These are phyloP conservation scores for Amauroascus niger DNA, from an alignment of 2,329 filamentous ascomycete genomes.

Conservation along the genomic window DNA sequence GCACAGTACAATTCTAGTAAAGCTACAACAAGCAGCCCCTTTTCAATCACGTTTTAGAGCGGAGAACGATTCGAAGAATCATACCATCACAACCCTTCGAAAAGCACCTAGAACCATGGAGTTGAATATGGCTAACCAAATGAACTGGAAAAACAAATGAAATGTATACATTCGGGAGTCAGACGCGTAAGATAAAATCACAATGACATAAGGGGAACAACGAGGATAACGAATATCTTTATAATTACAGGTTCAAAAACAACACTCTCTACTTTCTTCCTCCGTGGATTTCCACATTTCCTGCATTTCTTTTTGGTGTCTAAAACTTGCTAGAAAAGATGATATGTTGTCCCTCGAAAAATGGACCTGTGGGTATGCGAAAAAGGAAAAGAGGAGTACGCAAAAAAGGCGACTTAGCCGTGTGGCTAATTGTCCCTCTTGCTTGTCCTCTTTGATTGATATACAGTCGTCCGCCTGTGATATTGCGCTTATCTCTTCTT, in stretches of 20 bases:
- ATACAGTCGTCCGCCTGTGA: background rate
- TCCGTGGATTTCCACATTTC: background rate
- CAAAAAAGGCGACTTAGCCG: background rate
- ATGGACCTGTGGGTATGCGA: background rate
- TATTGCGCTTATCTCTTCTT: conserved; percentile 18
- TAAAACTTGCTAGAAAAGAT: conserved; percentile 8
- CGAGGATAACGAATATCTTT: conserved; percentile 7
- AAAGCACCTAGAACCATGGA: background rate
- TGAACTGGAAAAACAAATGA: conserved; percentile 4
- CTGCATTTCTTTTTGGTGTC: conserved; percentile 5
- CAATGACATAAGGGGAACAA: conserved; percentile 3
- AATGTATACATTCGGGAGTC: conserved; percentile 6
- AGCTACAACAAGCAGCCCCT: too few species aligned
- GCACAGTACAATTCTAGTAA: too few species aligned
- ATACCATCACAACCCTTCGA: background rate
- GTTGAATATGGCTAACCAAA: background rate
- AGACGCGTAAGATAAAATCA: conserved; percentile 1
- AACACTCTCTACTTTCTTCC: background rate
- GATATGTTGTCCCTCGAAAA: background rate
- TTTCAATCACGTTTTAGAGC: background rate
- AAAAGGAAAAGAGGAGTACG: background rate
- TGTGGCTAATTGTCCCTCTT: background rate
- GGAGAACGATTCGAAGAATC: background rate
- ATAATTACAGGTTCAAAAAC: conserved; percentile 10
- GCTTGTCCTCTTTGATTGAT: background rate